A percentile compares a stretch with the other conserved stretches of the same genome.
phyloP scores from a whole-genome alignment of 495 filamentous ascomycete genomes.

The Apodospora peruviana region DNA sequence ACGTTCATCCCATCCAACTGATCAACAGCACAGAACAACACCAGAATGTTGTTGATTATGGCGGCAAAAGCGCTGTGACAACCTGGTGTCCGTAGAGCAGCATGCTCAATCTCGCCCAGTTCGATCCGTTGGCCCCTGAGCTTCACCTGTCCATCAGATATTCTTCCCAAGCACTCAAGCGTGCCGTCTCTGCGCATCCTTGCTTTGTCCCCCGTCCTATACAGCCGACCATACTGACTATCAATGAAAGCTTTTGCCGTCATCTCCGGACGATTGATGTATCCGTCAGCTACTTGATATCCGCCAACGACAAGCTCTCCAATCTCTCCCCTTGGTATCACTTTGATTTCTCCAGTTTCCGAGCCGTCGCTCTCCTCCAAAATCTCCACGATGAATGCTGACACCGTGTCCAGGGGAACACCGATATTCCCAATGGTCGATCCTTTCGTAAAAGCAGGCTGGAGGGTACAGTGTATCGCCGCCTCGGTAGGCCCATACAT shows the following conservation, averaged over 20 bases:
- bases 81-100: constrained; percentile 47
- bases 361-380: constrained; percentile 11
- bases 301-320: constrained; percentile 86
- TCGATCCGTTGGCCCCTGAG: constrained; percentile 77
- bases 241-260: constrained; percentile 62
- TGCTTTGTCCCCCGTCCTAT: constrained; percentile 83
- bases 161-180: constrained; percentile 77
- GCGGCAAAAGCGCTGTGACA: constrained; percentile 52
- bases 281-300: constrained; percentile 68
- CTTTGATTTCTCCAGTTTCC: constrained; percentile 24
- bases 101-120: constrained; percentile 76
- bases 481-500: constrained; percentile 91
- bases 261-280: constrained; percentile 77
- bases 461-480: constrained; percentile 61
- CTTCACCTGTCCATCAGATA: constrained; percentile 74
- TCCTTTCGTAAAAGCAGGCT: constrained; percentile 25
- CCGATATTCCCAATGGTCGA: constrained; percentile 64
- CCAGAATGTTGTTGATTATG: constrained; percentile 54
- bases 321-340: constrained; percentile 59
- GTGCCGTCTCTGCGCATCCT: constrained; percentile 60
- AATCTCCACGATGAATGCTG: constrained; percentile 58
- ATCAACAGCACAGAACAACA: constrained; percentile 61
- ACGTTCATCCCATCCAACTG: constrained; percentile 17
- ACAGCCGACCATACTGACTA: constrained; percentile 55
- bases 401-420: constrained; percentile 67